phyloP scores from a whole-genome alignment of 306 rosid species.

The Inga leiocalycina region DNA sequence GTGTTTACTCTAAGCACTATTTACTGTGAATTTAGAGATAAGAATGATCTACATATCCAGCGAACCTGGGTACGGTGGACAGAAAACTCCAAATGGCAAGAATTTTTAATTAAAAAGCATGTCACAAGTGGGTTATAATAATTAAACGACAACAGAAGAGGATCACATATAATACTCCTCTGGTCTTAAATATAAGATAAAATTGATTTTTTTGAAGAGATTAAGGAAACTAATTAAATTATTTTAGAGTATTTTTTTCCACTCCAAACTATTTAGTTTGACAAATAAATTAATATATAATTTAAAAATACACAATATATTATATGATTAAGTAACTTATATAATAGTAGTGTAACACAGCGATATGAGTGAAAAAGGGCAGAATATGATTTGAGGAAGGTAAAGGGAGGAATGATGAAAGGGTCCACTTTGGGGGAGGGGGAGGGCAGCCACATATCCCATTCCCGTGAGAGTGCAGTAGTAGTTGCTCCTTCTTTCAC shows the following conservation, averaged over 20 bases:
- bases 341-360: too few species aligned
- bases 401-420: background rate
- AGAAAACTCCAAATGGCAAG: background rate
- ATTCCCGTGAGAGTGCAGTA: conserved; percentile 24
- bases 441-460: background rate
- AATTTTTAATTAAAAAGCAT: background rate
- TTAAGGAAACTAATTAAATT: too few species aligned
- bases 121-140: background rate
- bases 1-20: background rate
- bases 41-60: background rate
- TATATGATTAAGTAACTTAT: too few species aligned
- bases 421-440: background rate
- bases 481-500: background rate
- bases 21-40: background rate
- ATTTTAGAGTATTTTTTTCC: too few species aligned
- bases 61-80: background rate
- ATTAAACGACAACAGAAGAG: background rate
- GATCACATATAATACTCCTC: background rate
- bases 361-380: too few species aligned
- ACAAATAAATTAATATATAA: too few species aligned
- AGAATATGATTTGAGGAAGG: background rate
- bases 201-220: too few species aligned
- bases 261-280: too few species aligned
- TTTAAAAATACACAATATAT: too few species aligned
- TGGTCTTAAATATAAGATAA: too few species aligned